These are phyloP conservation scores for Neofusicoccum sp. DNA, from an alignment of 2,329 filamentous ascomycete genomes.

Conservation along the genomic window DNA sequence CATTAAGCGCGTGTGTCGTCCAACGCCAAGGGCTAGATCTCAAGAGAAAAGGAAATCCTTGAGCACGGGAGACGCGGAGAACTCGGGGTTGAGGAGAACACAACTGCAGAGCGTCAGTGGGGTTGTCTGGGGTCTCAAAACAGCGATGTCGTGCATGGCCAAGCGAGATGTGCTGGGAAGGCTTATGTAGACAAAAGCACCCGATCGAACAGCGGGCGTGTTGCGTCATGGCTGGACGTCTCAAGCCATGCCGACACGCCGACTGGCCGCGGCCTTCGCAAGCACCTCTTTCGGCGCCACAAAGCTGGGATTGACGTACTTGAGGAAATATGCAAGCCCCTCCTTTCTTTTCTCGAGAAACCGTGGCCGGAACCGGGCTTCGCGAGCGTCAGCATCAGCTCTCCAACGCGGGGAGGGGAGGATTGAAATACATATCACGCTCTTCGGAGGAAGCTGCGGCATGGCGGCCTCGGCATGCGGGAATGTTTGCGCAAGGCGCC, in stretches of 20 bases:
- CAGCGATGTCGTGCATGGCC: not conserved
- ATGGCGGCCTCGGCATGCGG: conserved; percentile 82
- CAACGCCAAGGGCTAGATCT: not conserved
- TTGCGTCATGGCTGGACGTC: not conserved
- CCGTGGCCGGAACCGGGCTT: conserved; percentile 68
- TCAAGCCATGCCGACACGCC: not conserved
- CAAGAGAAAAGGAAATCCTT: conserved; percentile 81
- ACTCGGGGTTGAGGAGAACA: conserved; percentile 88
- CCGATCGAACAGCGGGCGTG: not conserved
- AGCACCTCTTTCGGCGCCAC: not conserved
- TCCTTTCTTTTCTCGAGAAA: conserved; percentile 83
- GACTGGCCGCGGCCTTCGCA: not conserved
- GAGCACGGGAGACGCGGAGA: conserved; percentile 83
- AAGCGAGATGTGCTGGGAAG: conserved; percentile 15
- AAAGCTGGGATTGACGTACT: conserved; percentile 57
- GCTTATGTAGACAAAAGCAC: not conserved
- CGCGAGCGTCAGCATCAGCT: not conserved
- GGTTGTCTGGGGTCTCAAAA: conserved; percentile 22
- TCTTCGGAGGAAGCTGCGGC: conserved; percentile 88
- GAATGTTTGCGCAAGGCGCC: conserved; percentile 73
- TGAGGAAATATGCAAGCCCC: conserved; percentile 88
- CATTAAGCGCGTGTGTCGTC: not conserved
- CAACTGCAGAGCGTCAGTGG: conserved; percentile 58
- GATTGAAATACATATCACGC: conserved; percentile 68
- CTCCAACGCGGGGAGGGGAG: not conserved